phyloP scores from a whole-genome alignment of 768 basidiomycete species.

The Tulasnella sp. region DNA sequence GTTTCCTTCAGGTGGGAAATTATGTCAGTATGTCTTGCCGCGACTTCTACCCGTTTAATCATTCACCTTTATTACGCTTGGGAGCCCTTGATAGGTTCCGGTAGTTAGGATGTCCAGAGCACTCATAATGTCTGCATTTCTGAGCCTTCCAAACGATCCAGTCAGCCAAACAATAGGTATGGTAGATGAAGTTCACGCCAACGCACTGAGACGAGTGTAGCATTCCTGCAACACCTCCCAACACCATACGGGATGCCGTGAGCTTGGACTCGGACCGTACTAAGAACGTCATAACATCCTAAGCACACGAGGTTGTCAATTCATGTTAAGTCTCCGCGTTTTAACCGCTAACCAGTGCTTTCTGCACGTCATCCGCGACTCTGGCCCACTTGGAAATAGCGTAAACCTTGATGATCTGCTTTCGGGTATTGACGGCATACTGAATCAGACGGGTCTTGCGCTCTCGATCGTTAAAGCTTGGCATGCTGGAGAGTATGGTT shows the following conservation, averaged over 20 bases:
- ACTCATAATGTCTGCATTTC: constrained; percentile 92
- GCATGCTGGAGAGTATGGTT: constrained; percentile 55
- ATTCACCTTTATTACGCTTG: constrained; percentile 74
- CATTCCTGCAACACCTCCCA: background rate
- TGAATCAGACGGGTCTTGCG: constrained; percentile 83
- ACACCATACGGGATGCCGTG: background rate
- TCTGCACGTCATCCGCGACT: constrained; percentile 81
- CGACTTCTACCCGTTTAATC: background rate
- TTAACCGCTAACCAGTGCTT: constrained; percentile 64
- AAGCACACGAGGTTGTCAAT: background rate
- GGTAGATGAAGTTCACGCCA: too few relatives aligned
- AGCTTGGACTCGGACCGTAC: background rate
- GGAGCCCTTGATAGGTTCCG: constrained; percentile 83
- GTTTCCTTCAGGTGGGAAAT: constrained; percentile 15
- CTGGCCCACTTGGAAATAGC: constrained; percentile 86
- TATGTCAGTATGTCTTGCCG: background rate
- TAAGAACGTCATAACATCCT: constrained; percentile 29
- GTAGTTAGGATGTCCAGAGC: constrained; percentile 87
- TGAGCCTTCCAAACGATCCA: constrained; percentile 55
- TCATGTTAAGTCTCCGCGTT: background rate
- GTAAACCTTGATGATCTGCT: constrained; percentile 87
- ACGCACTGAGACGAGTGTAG: constrained; percentile 23
- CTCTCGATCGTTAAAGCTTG: constrained; percentile 78
- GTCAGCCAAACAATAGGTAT: background rate
- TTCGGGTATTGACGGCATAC: constrained; percentile 88